Evolutionary conservation across 257 asterid species (phyloP).

Genomic region (Fraxinus cuspidata): DNA sequence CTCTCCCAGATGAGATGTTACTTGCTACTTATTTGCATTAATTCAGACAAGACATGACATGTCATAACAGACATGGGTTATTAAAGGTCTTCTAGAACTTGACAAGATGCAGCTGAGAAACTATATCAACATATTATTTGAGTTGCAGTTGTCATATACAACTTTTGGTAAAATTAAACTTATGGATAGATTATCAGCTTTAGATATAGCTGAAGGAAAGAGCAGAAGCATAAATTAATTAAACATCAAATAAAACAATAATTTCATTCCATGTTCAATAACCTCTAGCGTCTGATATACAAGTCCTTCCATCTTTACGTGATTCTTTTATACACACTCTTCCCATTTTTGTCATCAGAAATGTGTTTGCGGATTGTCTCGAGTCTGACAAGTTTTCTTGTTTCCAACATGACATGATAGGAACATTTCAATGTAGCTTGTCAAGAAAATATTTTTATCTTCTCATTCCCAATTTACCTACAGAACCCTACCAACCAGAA

Average conservation of each 20-base stretch:
- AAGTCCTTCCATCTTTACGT: neutral
- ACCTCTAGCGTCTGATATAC: neutral
- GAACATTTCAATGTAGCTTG: neutral
- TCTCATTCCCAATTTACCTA: neutral
- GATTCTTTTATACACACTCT: neutral
- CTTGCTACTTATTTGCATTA: neutral
- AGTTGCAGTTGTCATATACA: neutral
- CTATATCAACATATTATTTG: neutral
- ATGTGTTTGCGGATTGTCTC: neutral
- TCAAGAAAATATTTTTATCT: neutral
- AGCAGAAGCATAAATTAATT: too few species aligned
- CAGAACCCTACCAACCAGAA: neutral
- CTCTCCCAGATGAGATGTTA: neutral
- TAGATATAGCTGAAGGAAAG: neutral
- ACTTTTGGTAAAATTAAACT: neutral
- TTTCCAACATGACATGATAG: neutral
- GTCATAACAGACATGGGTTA: neutral
- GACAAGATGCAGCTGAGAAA: neutral
- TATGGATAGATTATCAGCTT: neutral
- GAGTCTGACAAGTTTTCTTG: neutral
- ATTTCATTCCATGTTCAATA: neutral
- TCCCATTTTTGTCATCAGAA: neutral
- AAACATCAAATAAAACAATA: neutral
- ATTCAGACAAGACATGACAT: neutral
- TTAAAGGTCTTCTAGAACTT: neutral